Conservation (phyloP, 495 filamentous ascomycete genomes). For the Trichoderma asperelloides region DNA sequence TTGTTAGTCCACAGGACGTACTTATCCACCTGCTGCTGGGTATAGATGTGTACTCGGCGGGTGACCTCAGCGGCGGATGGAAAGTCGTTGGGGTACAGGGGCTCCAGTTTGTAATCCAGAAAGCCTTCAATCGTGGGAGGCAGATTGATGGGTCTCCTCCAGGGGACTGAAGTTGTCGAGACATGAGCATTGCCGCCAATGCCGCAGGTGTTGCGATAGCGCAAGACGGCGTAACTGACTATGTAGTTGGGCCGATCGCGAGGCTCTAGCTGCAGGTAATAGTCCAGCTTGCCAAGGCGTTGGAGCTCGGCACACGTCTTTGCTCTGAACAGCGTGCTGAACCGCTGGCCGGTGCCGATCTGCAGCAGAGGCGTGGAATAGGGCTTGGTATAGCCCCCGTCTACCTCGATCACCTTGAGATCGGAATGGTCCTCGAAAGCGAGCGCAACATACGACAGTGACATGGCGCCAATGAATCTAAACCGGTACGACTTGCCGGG, state of each 20-base stretch:
- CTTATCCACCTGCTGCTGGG: constrained; percentile 21
- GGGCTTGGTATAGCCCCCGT: constrained; percentile 48
- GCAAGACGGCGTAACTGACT: constrained; percentile 43
- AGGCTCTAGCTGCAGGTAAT: constrained; percentile 47
- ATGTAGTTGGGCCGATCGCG: constrained; percentile 35
- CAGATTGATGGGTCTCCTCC: constrained; percentile 27
- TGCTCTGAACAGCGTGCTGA: constrained; percentile 41
- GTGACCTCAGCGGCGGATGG: constrained; percentile 46
- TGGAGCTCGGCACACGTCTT: constrained; percentile 34
- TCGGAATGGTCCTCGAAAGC: constrained; percentile 43
- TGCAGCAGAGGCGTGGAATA: constrained; percentile 40
- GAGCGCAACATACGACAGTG: constrained; percentile 40
- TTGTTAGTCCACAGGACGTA: constrained; percentile 26
- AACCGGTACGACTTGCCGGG: constrained; percentile 50
- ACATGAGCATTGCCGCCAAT: constrained; percentile 8
- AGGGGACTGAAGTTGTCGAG: constrained; percentile 12
- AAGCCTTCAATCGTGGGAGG: constrained; percentile 33
- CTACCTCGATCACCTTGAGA: constrained; percentile 45
- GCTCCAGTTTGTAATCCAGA: constrained; percentile 47
- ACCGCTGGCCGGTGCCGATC: constrained; percentile 47
- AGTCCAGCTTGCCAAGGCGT: constrained; percentile 31
- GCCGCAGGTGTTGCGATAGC: constrained; percentile 25
- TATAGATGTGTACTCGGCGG: constrained; percentile 37
- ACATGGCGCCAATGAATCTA: constrained; percentile 45
- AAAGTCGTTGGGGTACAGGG: constrained; percentile 29